Evolutionary conservation across 73 alveolate species (phyloP).

Genomic region (Tetrahymena thermophila): DNA sequence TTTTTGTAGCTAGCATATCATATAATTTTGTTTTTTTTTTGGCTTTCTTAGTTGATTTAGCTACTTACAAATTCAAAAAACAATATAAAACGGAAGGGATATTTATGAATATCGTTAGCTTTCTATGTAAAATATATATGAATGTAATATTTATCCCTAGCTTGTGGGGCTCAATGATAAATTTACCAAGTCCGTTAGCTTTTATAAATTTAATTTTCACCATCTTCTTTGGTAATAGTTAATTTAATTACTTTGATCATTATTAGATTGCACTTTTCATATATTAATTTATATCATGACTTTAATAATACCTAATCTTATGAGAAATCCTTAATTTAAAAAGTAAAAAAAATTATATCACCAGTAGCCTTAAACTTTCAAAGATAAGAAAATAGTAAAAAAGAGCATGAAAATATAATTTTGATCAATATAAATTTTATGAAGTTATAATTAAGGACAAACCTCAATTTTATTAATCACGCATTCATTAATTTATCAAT

Average conservation of each 20-base stretch:
- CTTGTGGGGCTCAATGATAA: not conserved
- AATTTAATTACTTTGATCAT: not conserved
- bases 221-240: not conserved
- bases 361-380: too few species aligned
- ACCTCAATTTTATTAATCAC: too few species aligned
- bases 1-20: not conserved
- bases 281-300: not conserved
- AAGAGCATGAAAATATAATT: too few species aligned
- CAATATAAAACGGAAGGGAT: not conserved
- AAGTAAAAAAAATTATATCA: too few species aligned
- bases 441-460: too few species aligned
- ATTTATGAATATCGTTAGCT: not conserved
- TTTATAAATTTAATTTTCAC: not conserved
- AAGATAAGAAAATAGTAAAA: too few species aligned
- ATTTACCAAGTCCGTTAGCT: not conserved
- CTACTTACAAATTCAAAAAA: not conserved
- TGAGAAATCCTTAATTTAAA: too few species aligned
- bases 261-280: not conserved
- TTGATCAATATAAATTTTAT: too few species aligned
- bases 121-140: not conserved
- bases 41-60: not conserved
- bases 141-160: not conserved
- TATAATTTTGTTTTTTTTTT: not conserved
- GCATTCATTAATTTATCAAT: too few species aligned
- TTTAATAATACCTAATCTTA: too few species aligned